phyloP scores from a whole-genome alignment of 1,139 yeast species.

The Oligophagozyma castellii region DNA sequence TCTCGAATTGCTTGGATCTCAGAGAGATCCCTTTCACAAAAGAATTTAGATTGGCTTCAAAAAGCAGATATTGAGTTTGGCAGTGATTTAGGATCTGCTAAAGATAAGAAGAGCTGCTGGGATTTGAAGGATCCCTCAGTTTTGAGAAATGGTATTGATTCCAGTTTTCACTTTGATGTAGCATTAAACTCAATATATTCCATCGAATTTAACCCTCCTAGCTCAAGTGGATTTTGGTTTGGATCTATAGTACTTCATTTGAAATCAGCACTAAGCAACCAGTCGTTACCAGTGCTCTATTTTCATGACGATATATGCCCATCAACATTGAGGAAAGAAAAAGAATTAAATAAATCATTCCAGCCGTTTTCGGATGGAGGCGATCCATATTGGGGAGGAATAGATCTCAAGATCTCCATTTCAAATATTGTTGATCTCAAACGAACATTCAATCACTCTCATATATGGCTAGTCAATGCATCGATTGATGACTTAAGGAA shows the following conservation, averaged over 20 bases:
- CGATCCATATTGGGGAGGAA: slow-evolving; percentile 82
- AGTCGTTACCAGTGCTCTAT: slow-evolving; percentile 65
- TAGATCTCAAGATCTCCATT: slow-evolving; percentile 49
- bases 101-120: slow-evolving; percentile 1
- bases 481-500: slow-evolving; percentile 62
- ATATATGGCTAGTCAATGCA: slow-evolving; percentile 69
- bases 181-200: slow-evolving; percentile 38
- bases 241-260: slow-evolving; percentile 74
- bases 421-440: slow-evolving; percentile 45
- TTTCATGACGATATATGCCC: slow-evolving; percentile 85
- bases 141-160: slow-evolving; percentile 8
- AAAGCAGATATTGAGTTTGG: slow-evolving; percentile 11
- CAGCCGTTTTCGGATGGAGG: slow-evolving; percentile 55
- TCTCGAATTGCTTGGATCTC: slow-evolving; percentile 65
- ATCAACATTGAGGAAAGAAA: slow-evolving; percentile 52
- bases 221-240: slow-evolving; percentile 71
- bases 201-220: slow-evolving; percentile 71
- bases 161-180: slow-evolving; percentile 14
- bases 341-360: slow-evolving; percentile 41
- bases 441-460: slow-evolving; percentile 55
- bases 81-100: not conserved
- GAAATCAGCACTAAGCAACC: slow-evolving; percentile 37
- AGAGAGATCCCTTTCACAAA: slow-evolving; percentile 34
- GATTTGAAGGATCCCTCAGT: slow-evolving; percentile 6
- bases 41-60: slow-evolving; percentile 10